phyloP scores from a whole-genome alignment of 768 basidiomycete genomes.

The Collybiopsis confluens region DNA sequence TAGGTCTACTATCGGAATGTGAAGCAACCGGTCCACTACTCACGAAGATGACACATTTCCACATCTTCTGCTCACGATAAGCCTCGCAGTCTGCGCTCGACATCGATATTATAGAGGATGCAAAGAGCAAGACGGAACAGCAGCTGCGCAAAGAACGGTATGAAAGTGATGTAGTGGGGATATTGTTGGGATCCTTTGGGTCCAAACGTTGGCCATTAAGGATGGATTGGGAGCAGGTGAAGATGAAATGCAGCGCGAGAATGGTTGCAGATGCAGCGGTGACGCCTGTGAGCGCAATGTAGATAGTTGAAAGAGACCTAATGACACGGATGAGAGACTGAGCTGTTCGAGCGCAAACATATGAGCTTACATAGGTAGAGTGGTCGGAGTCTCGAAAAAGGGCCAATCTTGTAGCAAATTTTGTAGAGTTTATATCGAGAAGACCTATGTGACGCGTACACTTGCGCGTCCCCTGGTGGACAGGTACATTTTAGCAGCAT shows the following conservation, averaged over 20 bases:
- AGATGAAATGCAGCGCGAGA: background rate
- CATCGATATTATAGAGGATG: background rate
- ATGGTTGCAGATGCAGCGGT: background rate
- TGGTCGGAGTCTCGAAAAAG: too few species aligned
- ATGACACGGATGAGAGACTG: background rate
- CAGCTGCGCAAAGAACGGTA: background rate
- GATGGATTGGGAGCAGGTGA: background rate
- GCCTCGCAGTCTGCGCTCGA: background rate
- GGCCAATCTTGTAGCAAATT: too few species aligned
- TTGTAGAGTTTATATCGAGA: too few species aligned
- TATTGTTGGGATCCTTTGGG: too few species aligned
- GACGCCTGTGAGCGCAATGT: background rate
- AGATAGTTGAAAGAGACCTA: background rate
- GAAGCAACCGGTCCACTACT: background rate
- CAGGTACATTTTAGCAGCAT: too few species aligned
- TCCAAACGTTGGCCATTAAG: background rate
- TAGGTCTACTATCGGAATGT: background rate
- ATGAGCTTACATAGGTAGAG: background rate
- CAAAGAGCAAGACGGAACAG: background rate
- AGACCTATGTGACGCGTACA: too few species aligned
- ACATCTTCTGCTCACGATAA: background rate
- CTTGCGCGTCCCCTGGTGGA: too few species aligned
- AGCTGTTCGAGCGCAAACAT: too few species aligned
- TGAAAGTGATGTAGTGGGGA: background rate
- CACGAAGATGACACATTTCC: background rate